A percentile compares a stretch with the other conserved stretches of the same genome.
phyloP scores from a whole-genome alignment of 306 rosid species.

The Prosopis cineraria region DNA sequence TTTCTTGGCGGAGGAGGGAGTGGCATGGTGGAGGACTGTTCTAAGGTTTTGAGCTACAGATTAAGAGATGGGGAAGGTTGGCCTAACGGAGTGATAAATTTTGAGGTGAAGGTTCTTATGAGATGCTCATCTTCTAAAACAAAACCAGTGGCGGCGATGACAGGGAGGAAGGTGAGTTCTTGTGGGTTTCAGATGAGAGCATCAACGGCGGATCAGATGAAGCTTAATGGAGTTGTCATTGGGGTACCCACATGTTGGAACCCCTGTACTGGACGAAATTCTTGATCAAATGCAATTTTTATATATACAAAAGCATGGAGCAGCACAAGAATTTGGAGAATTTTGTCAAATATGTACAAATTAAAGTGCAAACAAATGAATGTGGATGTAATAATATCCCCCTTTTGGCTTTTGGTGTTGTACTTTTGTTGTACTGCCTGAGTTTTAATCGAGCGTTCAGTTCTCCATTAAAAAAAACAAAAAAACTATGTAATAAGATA shows the following conservation, averaged over 20 bases:
- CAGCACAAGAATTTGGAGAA: too few species aligned
- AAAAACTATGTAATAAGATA: too few species aligned
- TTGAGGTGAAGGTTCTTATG: conserved; percentile 46
- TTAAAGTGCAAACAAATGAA: too few species aligned
- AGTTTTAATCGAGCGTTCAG: too few species aligned
- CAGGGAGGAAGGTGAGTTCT: background rate
- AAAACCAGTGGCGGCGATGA: background rate
- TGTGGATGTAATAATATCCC: too few species aligned
- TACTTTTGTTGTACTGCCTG: too few species aligned
- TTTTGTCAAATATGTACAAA: too few species aligned
- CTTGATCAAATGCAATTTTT: background rate
- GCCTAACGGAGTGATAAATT: conserved; percentile 50
- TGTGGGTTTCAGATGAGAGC: background rate
- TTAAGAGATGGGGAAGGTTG: conserved; percentile 48
- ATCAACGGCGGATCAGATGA: background rate
- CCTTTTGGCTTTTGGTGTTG: too few species aligned
- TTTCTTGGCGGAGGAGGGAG: conserved; percentile 34
- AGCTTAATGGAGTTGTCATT: background rate
- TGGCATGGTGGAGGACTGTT: conserved; percentile 41
- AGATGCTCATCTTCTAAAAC: background rate
- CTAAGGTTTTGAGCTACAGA: conserved; percentile 48
- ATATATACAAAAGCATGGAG: too few species aligned
- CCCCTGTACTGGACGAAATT: background rate
- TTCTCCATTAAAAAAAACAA: too few species aligned
- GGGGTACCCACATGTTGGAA: conserved; percentile 38